These are phyloP conservation scores for Amylocystis lapponica DNA, from an alignment of 768 basidiomycete genomes.

Conservation along the genomic window DNA sequence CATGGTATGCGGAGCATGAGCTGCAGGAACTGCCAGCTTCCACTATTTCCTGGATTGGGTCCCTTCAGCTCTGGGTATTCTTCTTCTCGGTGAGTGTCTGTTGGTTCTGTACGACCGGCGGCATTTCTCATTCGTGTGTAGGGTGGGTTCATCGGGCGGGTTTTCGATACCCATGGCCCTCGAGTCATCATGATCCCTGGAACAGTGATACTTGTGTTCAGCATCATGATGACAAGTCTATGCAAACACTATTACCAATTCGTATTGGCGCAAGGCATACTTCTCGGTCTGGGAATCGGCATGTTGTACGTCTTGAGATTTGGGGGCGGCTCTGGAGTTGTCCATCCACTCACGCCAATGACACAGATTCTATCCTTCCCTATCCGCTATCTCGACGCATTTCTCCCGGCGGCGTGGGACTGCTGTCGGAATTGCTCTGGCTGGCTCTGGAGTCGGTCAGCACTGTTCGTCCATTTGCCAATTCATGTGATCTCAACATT, in stretches of 20 bases:
- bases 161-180: slow-evolving; percentile 59
- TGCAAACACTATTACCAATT: slow-evolving; percentile 53
- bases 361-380: slow-evolving; percentile 59
- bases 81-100: slow-evolving; percentile 53
- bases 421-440: slow-evolving; percentile 61
- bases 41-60: slow-evolving; percentile 65
- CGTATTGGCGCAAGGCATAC: slow-evolving; percentile 53
- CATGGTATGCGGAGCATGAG: slow-evolving; percentile 61
- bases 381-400: slow-evolving; percentile 61
- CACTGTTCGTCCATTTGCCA: neutral
- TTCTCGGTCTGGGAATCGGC: slow-evolving; percentile 61
- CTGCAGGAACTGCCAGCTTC: slow-evolving; percentile 43
- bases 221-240: slow-evolving; percentile 56
- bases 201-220: slow-evolving; percentile 39
- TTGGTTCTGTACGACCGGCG: neutral
- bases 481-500: neutral
- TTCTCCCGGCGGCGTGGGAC: slow-evolving; percentile 61
- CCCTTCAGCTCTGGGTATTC: slow-evolving; percentile 62
- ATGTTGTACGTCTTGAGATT: slow-evolving; percentile 49
- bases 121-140: slow-evolving; percentile 18
- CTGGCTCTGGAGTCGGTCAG: slow-evolving; percentile 62
- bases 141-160: slow-evolving; percentile 58
- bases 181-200: slow-evolving; percentile 45
- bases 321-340: too few species aligned
- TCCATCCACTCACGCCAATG: neutral